Conservation (phyloP, 306 rosid genomes). For the Abrus pulchellus region DNA sequence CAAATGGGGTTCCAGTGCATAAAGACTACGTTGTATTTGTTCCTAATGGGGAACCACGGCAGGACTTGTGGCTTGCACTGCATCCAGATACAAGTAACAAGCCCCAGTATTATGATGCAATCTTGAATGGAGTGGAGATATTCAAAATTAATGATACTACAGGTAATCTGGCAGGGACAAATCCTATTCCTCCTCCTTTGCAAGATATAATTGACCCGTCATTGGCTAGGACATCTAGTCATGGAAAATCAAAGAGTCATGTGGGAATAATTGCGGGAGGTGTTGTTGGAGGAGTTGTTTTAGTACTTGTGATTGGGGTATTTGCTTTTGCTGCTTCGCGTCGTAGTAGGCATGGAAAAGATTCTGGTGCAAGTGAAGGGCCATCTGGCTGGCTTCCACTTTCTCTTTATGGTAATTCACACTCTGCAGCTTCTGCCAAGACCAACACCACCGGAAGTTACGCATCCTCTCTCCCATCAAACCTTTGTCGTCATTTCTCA, state of each 20-base stretch:
- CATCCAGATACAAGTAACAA: slow-evolving; percentile 52
- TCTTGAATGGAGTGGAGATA: slow-evolving; percentile 90
- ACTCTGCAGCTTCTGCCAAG: slow-evolving; percentile 89
- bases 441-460: slow-evolving; percentile 95
- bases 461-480: slow-evolving; percentile 87
- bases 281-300: slow-evolving; percentile 73
- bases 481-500: slow-evolving; percentile 98
- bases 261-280: slow-evolving; percentile 74
- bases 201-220: slow-evolving; percentile 65
- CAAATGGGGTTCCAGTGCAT: slow-evolving; percentile 63
- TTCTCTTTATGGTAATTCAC: slow-evolving; percentile 92
- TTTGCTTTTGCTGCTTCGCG: slow-evolving; percentile 58
- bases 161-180: slow-evolving; percentile 82
- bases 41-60: slow-evolving; percentile 73
- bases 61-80: slow-evolving; percentile 80
- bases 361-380: slow-evolving; percentile 82
- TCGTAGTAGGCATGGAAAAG: slow-evolving; percentile 65
- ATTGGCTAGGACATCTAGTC: slow-evolving; percentile 56
- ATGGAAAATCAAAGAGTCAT: slow-evolving; percentile 63
- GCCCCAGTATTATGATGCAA: slow-evolving; percentile 62
- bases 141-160: slow-evolving; percentile 70
- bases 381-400: slow-evolving; percentile 99
- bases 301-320: slow-evolving; percentile 67
- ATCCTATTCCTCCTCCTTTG: slow-evolving; percentile 72
- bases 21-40: slow-evolving; percentile 71